Evolutionary conservation across 176 grass and related monocot genomes (phyloP), one percentile per base, ranked within the genome.

Genomic region (Puya raimondii): DNA sequence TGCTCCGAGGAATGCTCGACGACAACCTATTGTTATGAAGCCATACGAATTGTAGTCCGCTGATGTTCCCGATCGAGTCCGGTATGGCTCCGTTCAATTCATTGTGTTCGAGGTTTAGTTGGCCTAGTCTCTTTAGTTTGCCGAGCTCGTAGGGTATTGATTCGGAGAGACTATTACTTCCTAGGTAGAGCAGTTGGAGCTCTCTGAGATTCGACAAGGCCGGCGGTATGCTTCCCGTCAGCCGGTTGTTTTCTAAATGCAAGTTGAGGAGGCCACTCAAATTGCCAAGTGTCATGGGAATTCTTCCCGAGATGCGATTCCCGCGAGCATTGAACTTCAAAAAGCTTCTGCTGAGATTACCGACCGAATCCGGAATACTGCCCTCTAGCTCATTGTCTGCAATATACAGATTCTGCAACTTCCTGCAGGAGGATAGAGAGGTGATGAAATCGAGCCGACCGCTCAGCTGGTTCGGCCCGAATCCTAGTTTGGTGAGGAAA

Each of bases 111-210:
- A 78, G 48, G 17, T 10, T 22, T 27, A 78, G 8, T 63, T 59
- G 16, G 26, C 5, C n/a, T 33, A 78, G 52, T 14, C 53, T 78
- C 68, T 70, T 57, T 21, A 78, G 22, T 11, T 69, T 65, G 4
- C 66, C 75, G 22, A 78, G 21, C 66, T 78, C 75, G 50, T 49
- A 33, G 22, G 75, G 75, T 69, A 78, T 78, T 22, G 75, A 0
- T 47, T 66, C 66, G 12, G 49, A 58, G 14, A 78, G 18, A 18
- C 12, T 54, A 7, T 70, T 78, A 10, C 0, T 2, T 50, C 27
- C 11, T 10, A 78, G 16, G 69, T 23, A 12, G 22, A 78, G 29
- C 1, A 11, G 14, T 63, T 78, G 75, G 21, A 78, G 75, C 1
- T 26, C 25, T 18, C 64, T 14, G 18, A 78, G 16, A 47, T 49